Evolutionary conservation across 2,329 filamentous ascomycete genomes (phyloP), one percentile per base, ranked within the genome.

Genomic region (Ceratocystis variospora): DNA sequence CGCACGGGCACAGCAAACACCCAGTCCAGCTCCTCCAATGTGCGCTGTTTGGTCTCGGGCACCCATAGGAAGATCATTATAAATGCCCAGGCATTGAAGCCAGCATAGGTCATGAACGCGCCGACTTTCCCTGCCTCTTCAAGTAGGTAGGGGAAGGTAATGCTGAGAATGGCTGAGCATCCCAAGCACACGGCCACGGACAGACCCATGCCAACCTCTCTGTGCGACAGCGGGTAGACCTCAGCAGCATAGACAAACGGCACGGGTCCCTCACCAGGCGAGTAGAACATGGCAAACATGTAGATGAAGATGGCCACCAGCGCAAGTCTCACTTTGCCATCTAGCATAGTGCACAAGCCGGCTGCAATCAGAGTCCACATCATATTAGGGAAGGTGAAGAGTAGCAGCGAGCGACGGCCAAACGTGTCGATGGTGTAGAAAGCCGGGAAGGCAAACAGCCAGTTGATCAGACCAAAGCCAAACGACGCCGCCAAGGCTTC

Each of bases 321-420:
- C 44, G 77, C 81, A 31, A 83, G 76, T 66, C 81, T 79, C 0
- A 78, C 76, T 0, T 71, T 77, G 25, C 72, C 75, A 12, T 73
- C 71, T 46, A 76, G 74, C 41, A 76, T 70, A 2, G 74, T 77
- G 69, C 74, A 76, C 59, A 76, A 74, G 66, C 75, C 76, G 28
- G 76, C 76, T 7, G 72, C 73, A 28, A 83, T 77, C 45, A 83
- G 75, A 25, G 83, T 83, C 79, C 83, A 84, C 66, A 68, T 79
- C 84, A 87, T 87, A 69, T 85, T 80, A 0, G 85, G 85, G 71
- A 87, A 87, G 3, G 85, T 87, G 70, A 85, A 83, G 2, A 87
- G 76, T 4, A 87, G 77, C 12, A 88, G 75, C 22, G 80, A 77
- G 25, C 85, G 80, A 25, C 85, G 82, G 7, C 85, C 85, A 70